A percentile compares a stretch with the other conserved stretches of the same genome.
phyloP scores from a whole-genome alignment of 1,284 basidiomycete species.

The Moniliella sp. region DNA sequence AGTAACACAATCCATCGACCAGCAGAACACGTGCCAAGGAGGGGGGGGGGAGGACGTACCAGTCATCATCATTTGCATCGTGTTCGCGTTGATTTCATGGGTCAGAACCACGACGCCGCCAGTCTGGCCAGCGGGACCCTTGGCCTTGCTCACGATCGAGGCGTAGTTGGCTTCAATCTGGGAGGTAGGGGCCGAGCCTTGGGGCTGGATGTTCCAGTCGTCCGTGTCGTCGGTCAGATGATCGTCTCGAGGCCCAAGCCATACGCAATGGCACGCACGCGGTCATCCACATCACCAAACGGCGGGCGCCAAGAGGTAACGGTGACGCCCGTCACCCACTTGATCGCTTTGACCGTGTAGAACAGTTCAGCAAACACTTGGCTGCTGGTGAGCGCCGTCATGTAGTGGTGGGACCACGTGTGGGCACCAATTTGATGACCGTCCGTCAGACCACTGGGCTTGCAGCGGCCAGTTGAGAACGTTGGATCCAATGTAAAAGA shows the following conservation, averaged over 20 bases:
- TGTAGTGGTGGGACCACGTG: conserved; percentile 41
- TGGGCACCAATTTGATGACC: conserved; percentile 34
- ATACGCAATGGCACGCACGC: conserved; percentile 24
- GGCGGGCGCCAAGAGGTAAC: conserved; percentile 36
- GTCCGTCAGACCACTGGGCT: conserved; percentile 40
- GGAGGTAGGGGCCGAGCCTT: too few species aligned
- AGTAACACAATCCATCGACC: too few species aligned
- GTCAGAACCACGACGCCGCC: too few species aligned
- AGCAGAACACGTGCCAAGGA: too few species aligned
- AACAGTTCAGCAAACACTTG: conserved; percentile 79
- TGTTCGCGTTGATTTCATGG: too few species aligned
- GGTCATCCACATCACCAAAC: conserved; percentile 33
- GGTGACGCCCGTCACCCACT: conserved; percentile 33
- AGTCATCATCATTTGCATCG: too few species aligned
- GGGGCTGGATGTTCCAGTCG: too few species aligned
- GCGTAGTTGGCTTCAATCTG: too few species aligned
- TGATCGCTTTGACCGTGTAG: conserved; percentile 68
- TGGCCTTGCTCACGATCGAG: too few species aligned
- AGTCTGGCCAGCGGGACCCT: too few species aligned
- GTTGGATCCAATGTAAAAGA: conserved; percentile 39
- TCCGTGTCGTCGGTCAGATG: conserved; percentile 31
- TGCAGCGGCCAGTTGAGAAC: conserved; percentile 41
- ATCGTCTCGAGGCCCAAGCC: conserved; percentile 25
- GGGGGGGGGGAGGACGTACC: too few species aligned
- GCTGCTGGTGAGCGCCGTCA: conserved; percentile 62